These are phyloP conservation scores for Ceratocystis lukuohia DNA, from an alignment of 2,329 filamentous ascomycete genomes.

Conservation along the genomic window DNA sequence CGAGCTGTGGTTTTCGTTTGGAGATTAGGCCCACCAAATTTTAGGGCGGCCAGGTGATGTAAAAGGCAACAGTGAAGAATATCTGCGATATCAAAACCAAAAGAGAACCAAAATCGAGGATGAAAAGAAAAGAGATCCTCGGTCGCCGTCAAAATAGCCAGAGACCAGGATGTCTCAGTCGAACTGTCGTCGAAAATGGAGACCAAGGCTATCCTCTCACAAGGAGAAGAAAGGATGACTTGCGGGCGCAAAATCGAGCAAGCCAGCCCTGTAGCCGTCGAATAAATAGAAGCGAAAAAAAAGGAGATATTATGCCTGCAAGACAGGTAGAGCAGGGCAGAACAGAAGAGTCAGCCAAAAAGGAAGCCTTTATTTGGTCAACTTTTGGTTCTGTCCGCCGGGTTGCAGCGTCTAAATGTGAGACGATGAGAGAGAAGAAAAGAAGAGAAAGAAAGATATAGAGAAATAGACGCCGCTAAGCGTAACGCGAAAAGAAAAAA, in stretches of 20 bases:
- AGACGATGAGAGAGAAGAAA: neutral
- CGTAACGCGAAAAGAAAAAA: neutral
- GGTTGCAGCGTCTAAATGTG: too few relatives aligned
- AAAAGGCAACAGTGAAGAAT: too few relatives aligned
- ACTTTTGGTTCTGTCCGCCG: too few relatives aligned
- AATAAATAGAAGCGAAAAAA: neutral
- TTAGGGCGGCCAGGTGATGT: too few relatives aligned
- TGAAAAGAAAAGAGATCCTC: neutral
- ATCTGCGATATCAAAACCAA: neutral
- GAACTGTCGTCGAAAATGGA: slow-evolving; percentile 1
- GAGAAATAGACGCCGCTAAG: neutral
- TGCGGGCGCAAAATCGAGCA: slow-evolving; percentile 5
- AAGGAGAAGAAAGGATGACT: slow-evolving; percentile 4
- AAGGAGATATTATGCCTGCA: neutral
- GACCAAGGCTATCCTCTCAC: slow-evolving; percentile 6
- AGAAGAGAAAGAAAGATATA: neutral
- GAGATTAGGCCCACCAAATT: too few relatives aligned
- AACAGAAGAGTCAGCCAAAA: neutral
- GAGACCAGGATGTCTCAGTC: slow-evolving; percentile 3
- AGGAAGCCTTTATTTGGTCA: too few relatives aligned
- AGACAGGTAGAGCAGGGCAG: too few relatives aligned
- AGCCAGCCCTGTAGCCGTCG: neutral
- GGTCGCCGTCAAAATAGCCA: neutral
- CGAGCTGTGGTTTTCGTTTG: too few relatives aligned
- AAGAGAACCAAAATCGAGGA: neutral